Evolutionary conservation across 2,329 filamentous ascomycete species (phyloP), one percentile per base, ranked within the genome.

Genomic region (Ophiostoma pallidulum): DNA sequence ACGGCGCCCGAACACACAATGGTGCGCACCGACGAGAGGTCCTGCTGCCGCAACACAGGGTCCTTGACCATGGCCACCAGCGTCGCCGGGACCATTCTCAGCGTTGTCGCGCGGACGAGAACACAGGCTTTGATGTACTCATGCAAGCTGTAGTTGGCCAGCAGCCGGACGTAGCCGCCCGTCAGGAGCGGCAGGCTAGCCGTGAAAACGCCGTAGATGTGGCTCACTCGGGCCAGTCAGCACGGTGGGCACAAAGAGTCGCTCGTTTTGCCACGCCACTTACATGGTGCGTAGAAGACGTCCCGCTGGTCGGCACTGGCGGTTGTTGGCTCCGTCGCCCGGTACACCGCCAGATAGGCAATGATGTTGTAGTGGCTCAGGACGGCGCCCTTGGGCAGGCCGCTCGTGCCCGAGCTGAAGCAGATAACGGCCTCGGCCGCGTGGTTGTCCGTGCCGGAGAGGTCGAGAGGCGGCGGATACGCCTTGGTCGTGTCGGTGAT

Each of bases 361-460:
- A 48, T 48, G 9, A 48, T 3, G 26, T 48, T 48, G 39, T 35
- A 18, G 10, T 48, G 45, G 39, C 39, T 48, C 10, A 48, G 18
- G 1, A 42, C 45, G 7, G 45, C 45, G 13, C 31, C 39, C 16
- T 48, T 48, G 13, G 45, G 39, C 4, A 48, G 39, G 13, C 45
- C 39, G 4, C 39, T 42, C 18, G 45, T 48, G 13, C 45, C 39
- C 12, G 45, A 42, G 16, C 32, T 42, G 32, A 48, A 42, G 32
- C 45, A 48, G 14, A 42, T 48, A 3, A 48, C 33, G 4, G 45
- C 39, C 10, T 41, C 38, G 8, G 16, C 13, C 6, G 22, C n/a
- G 18, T 33, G 45, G 16, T 22, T 29, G 24, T 48, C 45, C 3
- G 12, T 12, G 2, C 9, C 16, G 1, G 39, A 22, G 9, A 48